A percentile compares a stretch with the other conserved stretches of the same genome.
Evolutionary conservation across 495 filamentous ascomycete species (phyloP).

Genomic region (Hypoxylon lienhwacheense): DNA sequence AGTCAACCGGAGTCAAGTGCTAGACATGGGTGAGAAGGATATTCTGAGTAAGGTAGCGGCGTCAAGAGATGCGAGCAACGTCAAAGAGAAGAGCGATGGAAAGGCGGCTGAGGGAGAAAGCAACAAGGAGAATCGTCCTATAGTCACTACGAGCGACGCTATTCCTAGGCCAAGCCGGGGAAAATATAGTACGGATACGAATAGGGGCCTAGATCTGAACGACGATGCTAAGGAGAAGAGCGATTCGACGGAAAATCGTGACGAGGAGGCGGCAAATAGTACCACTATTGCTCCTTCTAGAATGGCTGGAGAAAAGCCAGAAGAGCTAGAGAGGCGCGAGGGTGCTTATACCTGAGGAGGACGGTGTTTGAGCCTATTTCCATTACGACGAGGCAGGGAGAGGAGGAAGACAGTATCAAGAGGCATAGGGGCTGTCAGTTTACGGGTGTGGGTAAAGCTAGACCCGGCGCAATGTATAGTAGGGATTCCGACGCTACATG

Average conservation of each 20-base stretch:
- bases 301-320: not conserved
- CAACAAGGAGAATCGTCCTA: conserved; percentile 49
- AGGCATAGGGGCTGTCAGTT: too few species aligned
- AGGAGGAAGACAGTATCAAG: too few species aligned
- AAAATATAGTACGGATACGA: conserved; percentile 13
- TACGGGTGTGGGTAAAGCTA: too few species aligned
- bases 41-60: conserved; percentile 14
- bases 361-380: too few species aligned
- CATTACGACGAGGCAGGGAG: too few species aligned
- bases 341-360: conserved; percentile 7
- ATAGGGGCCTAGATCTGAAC: not conserved
- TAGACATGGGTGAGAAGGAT: conserved; percentile 34
- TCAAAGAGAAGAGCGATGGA: conserved; percentile 14
- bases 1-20: conserved; percentile 41
- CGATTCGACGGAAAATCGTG: conserved; percentile 18
- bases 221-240: conserved; percentile 20
- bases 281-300: not conserved
- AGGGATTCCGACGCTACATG: too few species aligned
- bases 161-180: conserved; percentile 10
- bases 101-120: conserved; percentile 38
- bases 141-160: not conserved
- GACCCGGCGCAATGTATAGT: too few species aligned
- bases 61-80: conserved; percentile 13
- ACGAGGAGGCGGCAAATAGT: conserved; percentile 1
- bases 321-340: conserved; percentile 1